phyloP scores from a whole-genome alignment of 2,329 filamentous ascomycete species.

The Trichoderma afroharzianum region DNA sequence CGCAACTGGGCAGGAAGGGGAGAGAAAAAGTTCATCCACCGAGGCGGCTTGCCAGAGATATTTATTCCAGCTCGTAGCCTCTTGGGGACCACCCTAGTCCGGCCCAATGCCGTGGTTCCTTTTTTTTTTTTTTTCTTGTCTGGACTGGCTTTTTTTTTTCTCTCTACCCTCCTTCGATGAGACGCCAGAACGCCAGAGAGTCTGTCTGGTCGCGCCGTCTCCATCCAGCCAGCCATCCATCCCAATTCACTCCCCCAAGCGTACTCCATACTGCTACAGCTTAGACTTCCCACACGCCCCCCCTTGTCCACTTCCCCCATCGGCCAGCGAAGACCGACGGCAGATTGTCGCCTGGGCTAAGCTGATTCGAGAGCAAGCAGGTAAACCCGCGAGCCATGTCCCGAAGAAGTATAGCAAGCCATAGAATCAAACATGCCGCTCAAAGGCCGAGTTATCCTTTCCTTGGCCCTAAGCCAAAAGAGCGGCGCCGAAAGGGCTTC shows the following conservation, averaged over 20 bases:
- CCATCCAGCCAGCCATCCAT: constrained; percentile 15
- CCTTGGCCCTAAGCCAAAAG: constrained; percentile 1
- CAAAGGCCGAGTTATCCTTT: constrained; percentile 9
- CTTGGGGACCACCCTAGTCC: background rate
- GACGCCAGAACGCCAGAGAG: constrained; percentile 2
- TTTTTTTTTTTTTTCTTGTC: background rate
- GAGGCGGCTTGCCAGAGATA: constrained; percentile 13
- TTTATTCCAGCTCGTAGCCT: constrained; percentile 6
- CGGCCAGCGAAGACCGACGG: constrained; percentile 17
- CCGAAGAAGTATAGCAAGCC: background rate
- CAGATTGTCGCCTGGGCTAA: constrained; percentile 11
- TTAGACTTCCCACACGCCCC: background rate
- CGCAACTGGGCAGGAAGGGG: constrained; percentile 12
- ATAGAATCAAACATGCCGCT: background rate
- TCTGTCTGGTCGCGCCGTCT: background rate
- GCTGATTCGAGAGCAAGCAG: background rate
- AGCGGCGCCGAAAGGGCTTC: constrained; percentile 5
- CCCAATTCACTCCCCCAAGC: background rate
- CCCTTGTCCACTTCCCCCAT: background rate
- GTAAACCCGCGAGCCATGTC: background rate
- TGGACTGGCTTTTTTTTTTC: background rate
- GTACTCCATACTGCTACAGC: too few species aligned
- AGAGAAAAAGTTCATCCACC: constrained; percentile 11
- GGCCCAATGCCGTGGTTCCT: constrained; percentile 14
- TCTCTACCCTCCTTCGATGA: constrained; percentile 1